These are phyloP conservation scores for Athelia sp. DNA, from an alignment of 1,284 basidiomycete species.

Conservation along the genomic window DNA sequence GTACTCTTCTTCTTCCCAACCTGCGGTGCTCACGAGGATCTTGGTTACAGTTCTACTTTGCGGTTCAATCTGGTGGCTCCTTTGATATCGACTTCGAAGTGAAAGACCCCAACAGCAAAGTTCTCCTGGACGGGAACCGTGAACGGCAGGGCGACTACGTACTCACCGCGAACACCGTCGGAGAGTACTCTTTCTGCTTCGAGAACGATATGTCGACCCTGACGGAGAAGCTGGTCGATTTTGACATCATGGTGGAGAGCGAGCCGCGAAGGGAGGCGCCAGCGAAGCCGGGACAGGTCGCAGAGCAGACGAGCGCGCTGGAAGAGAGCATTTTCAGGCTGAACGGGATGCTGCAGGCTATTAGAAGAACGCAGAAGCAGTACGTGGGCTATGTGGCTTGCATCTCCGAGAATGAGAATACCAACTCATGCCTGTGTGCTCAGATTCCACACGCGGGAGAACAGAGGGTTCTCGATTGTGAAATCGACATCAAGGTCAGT, in stretches of 20 bases:
- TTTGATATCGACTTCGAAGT: conserved; percentile 97
- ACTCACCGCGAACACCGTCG: conserved; percentile 88
- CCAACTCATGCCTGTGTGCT: not conserved
- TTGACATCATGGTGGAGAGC: conserved; percentile 97
- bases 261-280: conserved; percentile 84
- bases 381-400: conserved; percentile 20
- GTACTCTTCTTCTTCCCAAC: not conserved
- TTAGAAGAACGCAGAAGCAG: conserved; percentile 90
- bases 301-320: conserved; percentile 85
- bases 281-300: conserved; percentile 78
- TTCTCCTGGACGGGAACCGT: conserved; percentile 80
- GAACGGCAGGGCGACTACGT: conserved; percentile 97
- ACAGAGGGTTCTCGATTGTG: conserved; percentile 76
- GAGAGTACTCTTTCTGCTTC: conserved; percentile 99
- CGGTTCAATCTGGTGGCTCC: conserved; percentile 93
- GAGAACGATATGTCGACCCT: conserved; percentile 94
- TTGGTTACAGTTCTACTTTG: conserved; percentile 35
- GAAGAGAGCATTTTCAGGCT: conserved; percentile 93
- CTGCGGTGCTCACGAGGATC: conserved; percentile 55
- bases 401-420: too few relatives aligned
- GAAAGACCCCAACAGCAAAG: conserved; percentile 83
- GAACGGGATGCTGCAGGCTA: conserved; percentile 78
- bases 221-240: conserved; percentile 89
- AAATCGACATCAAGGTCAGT: conserved; percentile 73
- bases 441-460: conserved; percentile 81